Percentiles rank a stretch among this genome's conserved stretches.
Conservation (phyloP, 2,329 filamentous ascomycete genomes). For the Coniochaeta sp. region DNA sequence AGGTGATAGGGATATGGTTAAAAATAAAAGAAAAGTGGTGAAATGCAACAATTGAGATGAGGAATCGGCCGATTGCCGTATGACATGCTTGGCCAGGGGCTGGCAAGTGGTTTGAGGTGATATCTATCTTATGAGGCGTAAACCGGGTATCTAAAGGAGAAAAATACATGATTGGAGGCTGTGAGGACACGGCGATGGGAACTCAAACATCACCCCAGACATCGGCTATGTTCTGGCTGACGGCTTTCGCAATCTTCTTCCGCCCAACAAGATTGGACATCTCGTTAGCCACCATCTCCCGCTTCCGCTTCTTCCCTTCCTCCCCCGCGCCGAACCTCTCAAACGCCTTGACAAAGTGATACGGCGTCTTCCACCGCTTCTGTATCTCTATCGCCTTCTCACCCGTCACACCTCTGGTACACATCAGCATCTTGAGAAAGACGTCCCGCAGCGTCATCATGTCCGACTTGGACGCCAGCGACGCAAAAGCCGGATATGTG, state of each 20-base stretch:
- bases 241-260: slow-evolving; percentile 58
- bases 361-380: slow-evolving; percentile 68
- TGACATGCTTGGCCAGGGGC: no score
- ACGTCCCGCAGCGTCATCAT: slow-evolving; percentile 67
- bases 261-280: slow-evolving; percentile 55
- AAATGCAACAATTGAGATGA: no score
- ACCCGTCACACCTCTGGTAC: slow-evolving; percentile 64
- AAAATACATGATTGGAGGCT: not conserved
- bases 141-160: not conserved
- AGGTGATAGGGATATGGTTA: not conserved
- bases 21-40: no score
- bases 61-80: no score
- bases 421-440: slow-evolving; percentile 83
- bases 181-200: not conserved
- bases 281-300: slow-evolving; percentile 50
- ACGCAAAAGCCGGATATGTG: slow-evolving; percentile 65
- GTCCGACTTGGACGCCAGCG: slow-evolving; percentile 68
- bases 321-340: slow-evolving; percentile 43
- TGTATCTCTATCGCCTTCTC: slow-evolving; percentile 78
- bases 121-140: not conserved
- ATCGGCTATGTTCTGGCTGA: slow-evolving; percentile 66
- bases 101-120: no score
- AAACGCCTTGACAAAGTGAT: slow-evolving; percentile 64
- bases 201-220: slow-evolving; percentile 52
- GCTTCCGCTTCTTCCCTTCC: slow-evolving; percentile 47